A percentile compares a stretch with the other conserved stretches of the same genome.
phyloP scores from a whole-genome alignment of 495 filamentous ascomycete species.

The Penicillium pulvis region DNA sequence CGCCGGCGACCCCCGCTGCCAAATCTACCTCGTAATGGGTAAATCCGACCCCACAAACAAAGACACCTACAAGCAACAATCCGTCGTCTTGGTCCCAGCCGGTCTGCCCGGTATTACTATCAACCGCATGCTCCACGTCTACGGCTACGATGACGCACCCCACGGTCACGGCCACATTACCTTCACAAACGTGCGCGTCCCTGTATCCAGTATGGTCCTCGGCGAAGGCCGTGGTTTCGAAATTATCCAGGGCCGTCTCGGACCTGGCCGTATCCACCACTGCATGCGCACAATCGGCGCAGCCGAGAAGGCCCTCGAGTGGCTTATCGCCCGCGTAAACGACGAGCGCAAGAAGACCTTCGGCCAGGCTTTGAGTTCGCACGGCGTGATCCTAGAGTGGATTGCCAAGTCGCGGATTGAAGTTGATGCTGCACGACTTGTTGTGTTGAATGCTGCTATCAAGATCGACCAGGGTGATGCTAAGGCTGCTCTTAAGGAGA shows the following conservation, averaged over 20 bases:
- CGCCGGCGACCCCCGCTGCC: conserved; percentile 87
- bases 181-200: conserved; percentile 84
- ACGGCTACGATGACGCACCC: conserved; percentile 92
- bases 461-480: conserved; percentile 83
- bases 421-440: conserved; percentile 81
- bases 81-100: conserved; percentile 81
- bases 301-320: conserved; percentile 81
- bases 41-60: conserved; percentile 72
- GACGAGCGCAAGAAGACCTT: conserved; percentile 85
- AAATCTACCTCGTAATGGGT: conserved; percentile 90
- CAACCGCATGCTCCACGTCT: conserved; percentile 84
- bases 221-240: conserved; percentile 94
- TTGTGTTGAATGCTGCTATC: conserved; percentile 87
- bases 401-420: conserved; percentile 87
- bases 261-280: conserved; percentile 91
- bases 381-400: conserved; percentile 93
- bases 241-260: conserved; percentile 91
- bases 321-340: conserved; percentile 88
- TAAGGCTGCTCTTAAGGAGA: conserved; percentile 79
- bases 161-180: conserved; percentile 90
- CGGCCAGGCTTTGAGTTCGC: conserved; percentile 73
- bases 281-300: conserved; percentile 90
- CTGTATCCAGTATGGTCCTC: conserved; percentile 74
- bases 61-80: conserved; percentile 83
- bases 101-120: conserved; percentile 75